A percentile compares a stretch with the other conserved stretches of the same genome.
These are phyloP conservation scores for Crucibulum laeve DNA, from an alignment of 768 basidiomycete species.

Conservation along the genomic window DNA sequence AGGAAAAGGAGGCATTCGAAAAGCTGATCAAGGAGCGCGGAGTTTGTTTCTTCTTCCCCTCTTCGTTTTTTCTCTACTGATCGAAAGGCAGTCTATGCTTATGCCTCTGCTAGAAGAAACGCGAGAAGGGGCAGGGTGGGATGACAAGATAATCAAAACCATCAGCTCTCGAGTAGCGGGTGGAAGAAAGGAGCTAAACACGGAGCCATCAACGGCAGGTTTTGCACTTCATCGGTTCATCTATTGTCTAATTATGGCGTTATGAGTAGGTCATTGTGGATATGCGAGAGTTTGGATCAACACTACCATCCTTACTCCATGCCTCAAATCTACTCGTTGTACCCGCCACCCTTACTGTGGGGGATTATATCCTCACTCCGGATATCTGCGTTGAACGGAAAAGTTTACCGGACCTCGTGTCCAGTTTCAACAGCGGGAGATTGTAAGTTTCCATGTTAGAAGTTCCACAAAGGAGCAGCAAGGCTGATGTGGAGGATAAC, in stretches of 20 bases:
- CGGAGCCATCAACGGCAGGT: constrained; percentile 61
- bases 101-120: constrained; percentile 74
- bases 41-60: constrained; percentile 40
- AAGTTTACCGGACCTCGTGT: constrained; percentile 87
- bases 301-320: constrained; percentile 86
- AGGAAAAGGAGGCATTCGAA: constrained; percentile 94
- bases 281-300: constrained; percentile 94
- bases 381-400: constrained; percentile 97
- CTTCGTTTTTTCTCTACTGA: neutral
- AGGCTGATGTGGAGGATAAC: neutral
- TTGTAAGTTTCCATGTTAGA: constrained; percentile 82
- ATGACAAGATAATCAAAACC: constrained; percentile 68
- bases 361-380: constrained; percentile 93
- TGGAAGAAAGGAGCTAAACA: constrained; percentile 63
- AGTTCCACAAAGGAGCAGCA: neutral
- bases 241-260: neutral
- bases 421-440: constrained; percentile 90
- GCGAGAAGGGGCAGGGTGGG: constrained; percentile 29
- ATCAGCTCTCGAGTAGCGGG: constrained; percentile 86
- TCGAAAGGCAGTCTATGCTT: constrained; percentile 76
- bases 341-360: constrained; percentile 91
- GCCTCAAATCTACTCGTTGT: constrained; percentile 74
- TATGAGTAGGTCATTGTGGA: constrained; percentile 82
- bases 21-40: constrained; percentile 87
- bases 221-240: neutral